Evolutionary conservation across 768 basidiomycete species (phyloP).

Genomic region (Fibroporia radiculosa): DNA sequence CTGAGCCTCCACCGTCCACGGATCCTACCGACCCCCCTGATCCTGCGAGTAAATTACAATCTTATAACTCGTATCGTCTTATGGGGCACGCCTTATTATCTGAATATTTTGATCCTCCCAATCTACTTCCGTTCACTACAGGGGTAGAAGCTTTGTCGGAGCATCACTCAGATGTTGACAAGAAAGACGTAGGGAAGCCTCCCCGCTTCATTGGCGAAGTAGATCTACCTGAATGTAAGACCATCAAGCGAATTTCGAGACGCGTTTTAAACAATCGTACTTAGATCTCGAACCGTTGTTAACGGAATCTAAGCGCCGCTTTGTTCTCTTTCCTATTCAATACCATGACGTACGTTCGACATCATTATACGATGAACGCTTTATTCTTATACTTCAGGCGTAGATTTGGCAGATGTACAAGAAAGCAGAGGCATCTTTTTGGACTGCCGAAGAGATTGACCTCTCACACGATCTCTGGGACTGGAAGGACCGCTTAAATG

Average conservation of each 20-base stretch:
- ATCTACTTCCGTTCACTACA: no score
- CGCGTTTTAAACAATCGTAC: constrained; percentile 1
- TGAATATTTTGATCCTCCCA: no score
- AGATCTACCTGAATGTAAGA: constrained; percentile 39
- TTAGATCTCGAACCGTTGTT: constrained; percentile 75
- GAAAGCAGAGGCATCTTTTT: constrained; percentile 88
- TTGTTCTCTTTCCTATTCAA: constrained; percentile 91
- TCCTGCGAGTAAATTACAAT: no score
- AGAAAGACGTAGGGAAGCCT: no score
- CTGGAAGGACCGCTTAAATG: constrained; percentile 77
- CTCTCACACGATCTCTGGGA: constrained; percentile 79
- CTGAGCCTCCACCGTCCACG: no score
- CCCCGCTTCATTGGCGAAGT: constrained; percentile 44
- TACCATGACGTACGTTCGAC: constrained; percentile 68
- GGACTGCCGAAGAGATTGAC: constrained; percentile 91
- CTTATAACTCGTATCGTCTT: not conserved
- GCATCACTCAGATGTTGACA: no score
- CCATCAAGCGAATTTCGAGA: not conserved
- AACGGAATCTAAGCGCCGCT: constrained; percentile 67
- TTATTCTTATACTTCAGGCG: not conserved
- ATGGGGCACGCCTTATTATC: no score
- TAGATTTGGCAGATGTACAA: constrained; percentile 98
- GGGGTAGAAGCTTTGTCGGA: no score
- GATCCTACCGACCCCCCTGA: not conserved
- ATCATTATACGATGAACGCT: not conserved